Base-by-base conservation (phyloP, 768 basidiomycete species). In the Naganishia onofrii region DNA sequence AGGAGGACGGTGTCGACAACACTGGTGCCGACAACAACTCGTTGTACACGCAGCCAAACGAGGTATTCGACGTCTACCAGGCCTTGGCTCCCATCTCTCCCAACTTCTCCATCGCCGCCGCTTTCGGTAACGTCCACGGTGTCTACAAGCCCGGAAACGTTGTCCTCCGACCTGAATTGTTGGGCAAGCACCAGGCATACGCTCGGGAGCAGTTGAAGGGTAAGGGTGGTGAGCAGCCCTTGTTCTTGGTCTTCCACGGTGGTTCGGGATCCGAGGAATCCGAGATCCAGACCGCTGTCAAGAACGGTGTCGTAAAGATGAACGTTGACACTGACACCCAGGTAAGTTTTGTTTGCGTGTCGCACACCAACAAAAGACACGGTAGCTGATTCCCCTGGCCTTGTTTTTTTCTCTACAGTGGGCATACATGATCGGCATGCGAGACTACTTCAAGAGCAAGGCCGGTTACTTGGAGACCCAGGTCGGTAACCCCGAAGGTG, bases 181-280 rank as follows among this genome's bases (percentile, higher is more conserved):
- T 99, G 74, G 86, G 86, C 34, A 92, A 92, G 84, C 96, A 99
- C 84, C 96, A 99, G 83, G 80, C 80, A 29, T 88, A 87, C 83
- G 86, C 89, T 58, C 84, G 84, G 77, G 77, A 86, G 81, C 87
- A 94, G 85, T 80, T 90, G 72, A 86, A 85, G 58, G 84, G 86
- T 55, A 84, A 85, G 74, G 80, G 74, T 70, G 80, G 74, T 51
- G 76, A 83, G 71, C 82, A 85, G 78, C 96, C 96, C 73, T 83
- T 96, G 91, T 97, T 89, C 88, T 91, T 98, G 72, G 96, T 98
- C 82, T 99, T 98, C 93, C 96, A 99, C 84, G 96, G 96, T 83
- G 96, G 96, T 73, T 98, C 96, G 66, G 96, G 96, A 54, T 98
- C 96, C 36, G 88, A 90, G 74, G 92, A 92, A 83, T 90, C 94